Evolutionary conservation across 2,329 filamentous ascomycete genomes (phyloP), one percentile per base, ranked within the genome.

Genomic region (Monosporascus ibericus): DNA sequence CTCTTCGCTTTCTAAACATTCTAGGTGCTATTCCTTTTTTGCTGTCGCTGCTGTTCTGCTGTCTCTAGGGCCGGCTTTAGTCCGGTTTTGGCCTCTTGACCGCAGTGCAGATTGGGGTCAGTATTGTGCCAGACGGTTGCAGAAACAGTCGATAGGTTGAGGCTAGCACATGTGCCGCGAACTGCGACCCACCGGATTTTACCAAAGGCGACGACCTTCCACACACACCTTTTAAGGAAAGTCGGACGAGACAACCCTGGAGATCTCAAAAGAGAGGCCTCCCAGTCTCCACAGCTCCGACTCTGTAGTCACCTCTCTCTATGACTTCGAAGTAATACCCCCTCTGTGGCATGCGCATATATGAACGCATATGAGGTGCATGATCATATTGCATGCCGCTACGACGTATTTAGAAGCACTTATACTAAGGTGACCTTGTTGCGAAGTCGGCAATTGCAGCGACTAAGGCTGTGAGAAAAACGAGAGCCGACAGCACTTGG

Each of bases 221-320:
- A 47, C 49, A 30, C 49, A 49, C 53, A 51, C 52, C 54, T 49
- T 60, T 60, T 60, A 39, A 52, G 58, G 56, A 48, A 58, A 56
- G 54, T 53, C 51, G 48, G 53, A 53, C 39, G 52, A 54, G 52
- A 50, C 42, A 42, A 42, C 39, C 18, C 39, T 42, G 39, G 39
- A 42, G 40, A 52, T 51, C 49, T 48, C 22, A 34, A 34, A 34
- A n/a, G 51, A 52, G 57, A 59, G 57, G 57, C 57, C 57, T 59
- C 57, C 57, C 51, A 53, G 15, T 44, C 54, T 39, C 54, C 55
- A 52, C 54, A 52, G 34, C 42, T 17, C 30, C 30, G 20, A 53
- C 39, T 42, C 30, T 34, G 14, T 20, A 3, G 39, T 42, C 39
- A 20, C 18, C 39, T 42, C 11, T 34, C 30, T 34, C 30, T 34